These are phyloP conservation scores for Euphorbia neoarborescens DNA, from an alignment of 441 rosid genomes.

Conservation along the genomic window DNA sequence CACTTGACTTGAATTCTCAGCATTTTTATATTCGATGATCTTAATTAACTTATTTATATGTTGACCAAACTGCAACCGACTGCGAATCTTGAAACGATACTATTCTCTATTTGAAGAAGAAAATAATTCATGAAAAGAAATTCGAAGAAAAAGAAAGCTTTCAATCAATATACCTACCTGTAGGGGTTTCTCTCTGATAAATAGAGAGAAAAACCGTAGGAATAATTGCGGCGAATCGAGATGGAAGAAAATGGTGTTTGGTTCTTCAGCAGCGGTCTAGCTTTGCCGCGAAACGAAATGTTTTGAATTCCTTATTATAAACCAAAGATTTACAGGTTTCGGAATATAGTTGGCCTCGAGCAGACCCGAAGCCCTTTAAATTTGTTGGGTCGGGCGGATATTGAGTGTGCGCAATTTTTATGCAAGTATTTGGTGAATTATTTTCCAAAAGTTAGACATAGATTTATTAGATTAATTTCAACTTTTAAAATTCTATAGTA, in stretches of 20 bases:
- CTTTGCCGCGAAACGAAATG: constrained; percentile 9
- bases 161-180: neutral
- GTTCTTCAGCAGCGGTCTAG: neutral
- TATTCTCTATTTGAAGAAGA: no score
- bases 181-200: neutral
- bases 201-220: neutral
- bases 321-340: neutral
- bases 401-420: neutral
- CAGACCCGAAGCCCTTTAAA: neutral
- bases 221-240: neutral
- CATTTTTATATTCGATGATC: neutral
- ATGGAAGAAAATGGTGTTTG: neutral
- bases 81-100: neutral
- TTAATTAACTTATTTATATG: neutral
- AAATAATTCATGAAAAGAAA: neutral
- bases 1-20: neutral
- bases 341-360: neutral
- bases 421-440: no score
- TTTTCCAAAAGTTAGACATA: no score
- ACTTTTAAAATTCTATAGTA: no score
- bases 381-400: neutral
- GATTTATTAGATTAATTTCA: no score
- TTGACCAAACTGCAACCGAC: neutral
- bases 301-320: constrained; percentile 2
- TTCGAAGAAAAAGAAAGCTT: neutral